phyloP scores from a whole-genome alignment of 2,329 filamentous ascomycete species.

The Pyrenochaeta sp. region DNA sequence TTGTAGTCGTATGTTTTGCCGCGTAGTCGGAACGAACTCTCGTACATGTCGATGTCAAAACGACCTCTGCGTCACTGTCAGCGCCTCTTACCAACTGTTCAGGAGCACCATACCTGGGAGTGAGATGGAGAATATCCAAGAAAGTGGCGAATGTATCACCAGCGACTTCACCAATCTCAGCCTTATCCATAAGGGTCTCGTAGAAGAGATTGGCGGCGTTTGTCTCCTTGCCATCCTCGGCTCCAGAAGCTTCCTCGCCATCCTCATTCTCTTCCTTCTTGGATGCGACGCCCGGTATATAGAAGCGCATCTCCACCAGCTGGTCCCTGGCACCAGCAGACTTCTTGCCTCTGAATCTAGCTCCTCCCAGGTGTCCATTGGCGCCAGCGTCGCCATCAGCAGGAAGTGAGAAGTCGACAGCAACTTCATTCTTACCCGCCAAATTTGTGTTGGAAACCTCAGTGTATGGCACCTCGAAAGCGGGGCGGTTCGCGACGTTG shows the following conservation, averaged over 20 bases:
- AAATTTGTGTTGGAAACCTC: constrained; percentile 98
- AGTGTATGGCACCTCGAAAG: constrained; percentile 96
- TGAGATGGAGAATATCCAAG: constrained; percentile 94
- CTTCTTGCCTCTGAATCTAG: constrained; percentile 82
- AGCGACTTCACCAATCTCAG: constrained; percentile 98
- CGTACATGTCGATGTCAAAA: constrained; percentile 99
- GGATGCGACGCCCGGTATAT: constrained; percentile 87
- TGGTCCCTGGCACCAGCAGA: constrained; percentile 89
- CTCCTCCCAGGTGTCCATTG: constrained; percentile 77
- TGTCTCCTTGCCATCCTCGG: constrained; percentile 76
- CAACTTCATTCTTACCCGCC: constrained; percentile 96
- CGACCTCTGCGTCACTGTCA: constrained; percentile 74
- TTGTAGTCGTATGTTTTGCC: constrained; percentile 99
- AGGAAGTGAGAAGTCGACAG: constrained; percentile 88
- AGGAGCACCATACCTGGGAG: constrained; percentile 72
- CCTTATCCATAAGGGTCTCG: constrained; percentile 96
- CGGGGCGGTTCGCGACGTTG: constrained; percentile 94
- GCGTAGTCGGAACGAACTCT: constrained; percentile 92
- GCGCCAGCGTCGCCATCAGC: constrained; percentile 75
- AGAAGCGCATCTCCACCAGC: constrained; percentile 98
- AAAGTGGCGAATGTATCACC: constrained; percentile 98
- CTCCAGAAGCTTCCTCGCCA: constrained; percentile 68
- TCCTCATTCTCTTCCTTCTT: constrained; percentile 75
- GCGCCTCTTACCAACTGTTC: constrained; percentile 8
- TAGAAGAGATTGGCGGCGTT: constrained; percentile 98